Conservation (phyloP, 495 filamentous ascomycete species). For the Parathielavia appendiculata region DNA sequence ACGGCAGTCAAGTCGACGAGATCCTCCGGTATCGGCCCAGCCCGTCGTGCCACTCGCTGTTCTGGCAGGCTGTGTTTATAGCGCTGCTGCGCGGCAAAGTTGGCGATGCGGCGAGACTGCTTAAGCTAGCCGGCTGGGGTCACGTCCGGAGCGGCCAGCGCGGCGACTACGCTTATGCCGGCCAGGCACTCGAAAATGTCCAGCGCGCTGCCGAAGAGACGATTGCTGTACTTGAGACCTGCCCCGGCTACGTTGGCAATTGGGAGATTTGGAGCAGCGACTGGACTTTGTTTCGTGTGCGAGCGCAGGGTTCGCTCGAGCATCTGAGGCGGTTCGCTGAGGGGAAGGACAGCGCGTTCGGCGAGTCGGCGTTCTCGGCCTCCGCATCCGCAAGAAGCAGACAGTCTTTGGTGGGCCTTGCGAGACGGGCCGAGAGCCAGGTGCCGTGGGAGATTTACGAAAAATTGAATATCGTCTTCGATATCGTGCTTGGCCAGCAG, state of each 20-base stretch:
- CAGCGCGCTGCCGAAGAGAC: constrained; percentile 61
- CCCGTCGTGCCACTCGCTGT: constrained; percentile 64
- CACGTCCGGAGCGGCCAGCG: constrained; percentile 50
- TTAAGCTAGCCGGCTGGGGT: constrained; percentile 69
- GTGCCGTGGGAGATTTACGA: constrained; percentile 86
- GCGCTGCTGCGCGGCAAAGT: constrained; percentile 68
- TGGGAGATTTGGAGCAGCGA: constrained; percentile 74
- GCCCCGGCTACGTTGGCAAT: constrained; percentile 59
- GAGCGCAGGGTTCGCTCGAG: constrained; percentile 57
- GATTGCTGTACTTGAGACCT: constrained; percentile 60
- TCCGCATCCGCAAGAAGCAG: constrained; percentile 31
- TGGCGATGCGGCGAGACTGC: constrained; percentile 52
- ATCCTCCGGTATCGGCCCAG: constrained; percentile 59
- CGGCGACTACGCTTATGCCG: constrained; percentile 60
- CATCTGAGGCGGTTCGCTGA: constrained; percentile 71
- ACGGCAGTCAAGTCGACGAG: constrained; percentile 52
- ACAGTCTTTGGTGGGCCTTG: constrained; percentile 48
- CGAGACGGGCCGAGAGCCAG: constrained; percentile 69
- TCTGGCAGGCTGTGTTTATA: constrained; percentile 72
- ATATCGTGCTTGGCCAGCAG: constrained; percentile 64
- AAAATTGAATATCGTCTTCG: constrained; percentile 68
- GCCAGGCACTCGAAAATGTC: constrained; percentile 66
- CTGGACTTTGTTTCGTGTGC: constrained; percentile 73
- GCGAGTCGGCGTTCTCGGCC: constrained; percentile 38
- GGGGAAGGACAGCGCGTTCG: constrained; percentile 49